Evolutionary conservation across 495 filamentous ascomycete genomes (phyloP).

Genomic region (Beverwykella pulmonaria): DNA sequence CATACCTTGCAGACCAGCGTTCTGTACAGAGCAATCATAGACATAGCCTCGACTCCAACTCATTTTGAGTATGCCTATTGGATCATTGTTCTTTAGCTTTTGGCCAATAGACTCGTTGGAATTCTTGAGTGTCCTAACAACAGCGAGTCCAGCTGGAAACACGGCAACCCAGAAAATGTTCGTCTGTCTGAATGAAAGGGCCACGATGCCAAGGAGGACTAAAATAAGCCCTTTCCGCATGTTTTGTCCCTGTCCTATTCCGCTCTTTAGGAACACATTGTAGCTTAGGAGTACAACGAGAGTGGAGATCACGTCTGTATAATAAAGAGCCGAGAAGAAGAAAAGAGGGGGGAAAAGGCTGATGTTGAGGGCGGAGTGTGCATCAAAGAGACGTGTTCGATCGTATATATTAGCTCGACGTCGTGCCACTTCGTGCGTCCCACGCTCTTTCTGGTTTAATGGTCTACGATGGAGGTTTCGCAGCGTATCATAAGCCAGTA

Average conservation of each 20-base stretch:
- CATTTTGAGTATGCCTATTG: not conserved
- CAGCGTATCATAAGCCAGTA: slow-evolving; percentile 19
- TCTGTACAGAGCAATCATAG: slow-evolving; percentile 61
- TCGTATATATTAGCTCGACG: not conserved
- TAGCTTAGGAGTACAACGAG: slow-evolving; percentile 55
- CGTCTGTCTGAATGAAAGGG: slow-evolving; percentile 83
- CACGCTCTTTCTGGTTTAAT: not conserved
- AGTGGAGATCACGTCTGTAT: slow-evolving; percentile 81
- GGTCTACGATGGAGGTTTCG: slow-evolving; percentile 23
- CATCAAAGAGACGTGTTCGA: slow-evolving; percentile 12
- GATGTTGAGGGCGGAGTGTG: slow-evolving; percentile 75
- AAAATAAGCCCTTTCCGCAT: not conserved
- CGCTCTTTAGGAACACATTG: slow-evolving; percentile 28
- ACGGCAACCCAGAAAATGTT: slow-evolving; percentile 95
- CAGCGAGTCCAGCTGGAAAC: slow-evolving; percentile 78
- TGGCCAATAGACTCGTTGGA: not conserved
- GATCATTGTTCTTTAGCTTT: not conserved
- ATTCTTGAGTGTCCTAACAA: slow-evolving; percentile 46
- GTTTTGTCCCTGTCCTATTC: not conserved
- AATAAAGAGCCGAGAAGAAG: slow-evolving; percentile 93
- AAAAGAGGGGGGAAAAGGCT: slow-evolving; percentile 86
- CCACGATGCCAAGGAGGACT: slow-evolving; percentile 57
- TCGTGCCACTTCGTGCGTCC: not conserved
- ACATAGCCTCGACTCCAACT: slow-evolving; percentile 48
- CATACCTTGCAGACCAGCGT: slow-evolving; percentile 29